phyloP scores from a whole-genome alignment of 768 basidiomycete species.

The Rhodotorula paludigena region DNA sequence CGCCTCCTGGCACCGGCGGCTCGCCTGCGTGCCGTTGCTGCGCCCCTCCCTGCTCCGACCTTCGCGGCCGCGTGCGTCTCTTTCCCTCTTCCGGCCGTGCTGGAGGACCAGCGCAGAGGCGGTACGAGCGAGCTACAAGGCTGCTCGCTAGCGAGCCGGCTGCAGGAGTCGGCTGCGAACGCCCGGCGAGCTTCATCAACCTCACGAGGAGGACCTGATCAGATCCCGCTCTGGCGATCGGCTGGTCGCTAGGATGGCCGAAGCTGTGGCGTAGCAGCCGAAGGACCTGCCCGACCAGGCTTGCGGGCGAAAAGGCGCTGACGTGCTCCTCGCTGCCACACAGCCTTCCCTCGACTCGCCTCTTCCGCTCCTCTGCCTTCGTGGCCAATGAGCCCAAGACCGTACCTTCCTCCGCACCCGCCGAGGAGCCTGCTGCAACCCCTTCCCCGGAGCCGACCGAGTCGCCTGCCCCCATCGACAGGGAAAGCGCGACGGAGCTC shows the following conservation, averaged over 20 bases:
- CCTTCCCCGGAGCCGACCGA: not conserved
- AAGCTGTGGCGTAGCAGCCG: no score
- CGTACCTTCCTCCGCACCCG: not conserved
- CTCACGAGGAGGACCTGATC: no score
- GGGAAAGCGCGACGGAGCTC: not conserved
- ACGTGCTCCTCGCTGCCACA: not conserved
- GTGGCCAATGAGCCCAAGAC: not conserved
- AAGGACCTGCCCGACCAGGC: no score
- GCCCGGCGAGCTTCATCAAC: no score
- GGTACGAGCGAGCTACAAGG: no score
- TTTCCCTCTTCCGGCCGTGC: not conserved
- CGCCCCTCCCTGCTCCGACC: not conserved
- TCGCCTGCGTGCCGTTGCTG: not conserved
- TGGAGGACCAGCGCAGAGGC: no score
- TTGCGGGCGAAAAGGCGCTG: not conserved
- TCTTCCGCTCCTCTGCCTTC: conserved; percentile 7
- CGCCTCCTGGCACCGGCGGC: conserved; percentile 1
- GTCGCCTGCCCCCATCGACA: conserved; percentile 8
- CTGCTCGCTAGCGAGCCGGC: no score
- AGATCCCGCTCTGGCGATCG: no score
- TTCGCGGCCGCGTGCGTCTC: not conserved
- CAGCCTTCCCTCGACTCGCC: not conserved
- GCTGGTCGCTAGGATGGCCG: no score
- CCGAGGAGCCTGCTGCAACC: no score
- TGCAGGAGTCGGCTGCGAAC: no score